Percentiles rank a stretch among this genome's conserved stretches.
Conservation (phyloP, 2,329 filamentous ascomycete species). For the Byssothecium circinans region DNA sequence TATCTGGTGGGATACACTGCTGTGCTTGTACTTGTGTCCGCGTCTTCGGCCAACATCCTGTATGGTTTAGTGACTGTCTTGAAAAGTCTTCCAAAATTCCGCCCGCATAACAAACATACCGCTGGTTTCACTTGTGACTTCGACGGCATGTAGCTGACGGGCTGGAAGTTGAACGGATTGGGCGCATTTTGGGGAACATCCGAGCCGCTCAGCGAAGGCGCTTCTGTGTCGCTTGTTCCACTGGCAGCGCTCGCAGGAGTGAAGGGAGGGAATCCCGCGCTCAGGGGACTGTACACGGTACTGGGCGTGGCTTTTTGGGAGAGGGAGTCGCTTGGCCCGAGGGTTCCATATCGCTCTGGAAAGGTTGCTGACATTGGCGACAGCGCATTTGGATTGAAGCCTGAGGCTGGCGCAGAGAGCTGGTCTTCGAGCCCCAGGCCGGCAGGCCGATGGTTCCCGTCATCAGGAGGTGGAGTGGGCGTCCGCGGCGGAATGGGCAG, state of each 20-base stretch:
- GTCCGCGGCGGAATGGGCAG: conserved; percentile 64
- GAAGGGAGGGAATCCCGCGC: conserved; percentile 35
- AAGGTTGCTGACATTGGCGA: conserved; percentile 46
- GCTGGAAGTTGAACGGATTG: conserved; percentile 94
- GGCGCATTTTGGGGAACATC: conserved; percentile 38
- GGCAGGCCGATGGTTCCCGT: conserved; percentile 40
- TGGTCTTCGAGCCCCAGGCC: conserved; percentile 39
- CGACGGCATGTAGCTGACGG: conserved; percentile 53
- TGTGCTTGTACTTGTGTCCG: conserved; percentile 97
- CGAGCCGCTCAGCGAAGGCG: conserved; percentile 32
- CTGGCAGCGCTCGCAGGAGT: conserved; percentile 34
- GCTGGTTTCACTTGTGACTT: conserved; percentile 74
- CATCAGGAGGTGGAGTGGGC: conserved; percentile 64
- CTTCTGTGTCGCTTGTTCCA: conserved; percentile 32
- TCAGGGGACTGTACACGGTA: conserved; percentile 36
- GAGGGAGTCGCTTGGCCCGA: conserved; percentile 38
- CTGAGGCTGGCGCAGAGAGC: conserved; percentile 27
- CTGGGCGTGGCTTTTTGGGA: conserved; percentile 38
- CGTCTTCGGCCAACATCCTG: conserved; percentile 88
- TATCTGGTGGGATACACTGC: conserved; percentile 93
- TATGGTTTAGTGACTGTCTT: conserved; percentile 25
- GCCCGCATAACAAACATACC: conserved; percentile 18
- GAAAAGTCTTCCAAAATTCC: neutral
- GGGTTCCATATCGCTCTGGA: conserved; percentile 39
- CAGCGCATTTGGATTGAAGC: conserved; percentile 38